A percentile compares a stretch with the other conserved stretches of the same genome.
phyloP scores from a whole-genome alignment of 768 basidiomycete species.

The Rhodotorula taiwanensis region DNA sequence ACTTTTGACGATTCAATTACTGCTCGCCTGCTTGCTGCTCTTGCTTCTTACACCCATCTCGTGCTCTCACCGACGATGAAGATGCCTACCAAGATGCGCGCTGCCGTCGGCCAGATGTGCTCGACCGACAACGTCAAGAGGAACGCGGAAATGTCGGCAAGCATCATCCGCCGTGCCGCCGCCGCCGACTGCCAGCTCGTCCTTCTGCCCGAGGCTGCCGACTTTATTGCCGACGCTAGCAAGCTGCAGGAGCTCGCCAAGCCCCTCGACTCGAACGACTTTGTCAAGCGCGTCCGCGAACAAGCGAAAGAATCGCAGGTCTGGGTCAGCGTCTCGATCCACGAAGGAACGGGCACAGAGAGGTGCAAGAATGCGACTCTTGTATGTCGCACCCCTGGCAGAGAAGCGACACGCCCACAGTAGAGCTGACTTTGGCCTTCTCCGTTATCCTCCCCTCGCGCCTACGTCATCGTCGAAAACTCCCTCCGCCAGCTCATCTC shows the following conservation, averaged over 20 bases:
- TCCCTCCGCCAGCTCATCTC: conserved; percentile 38
- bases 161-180: conserved; percentile 30
- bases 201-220: conserved; percentile 39
- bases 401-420: no score
- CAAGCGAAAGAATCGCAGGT: conserved; percentile 17
- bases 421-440: no score
- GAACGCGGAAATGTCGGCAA: conserved; percentile 23
- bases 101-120: conserved; percentile 38
- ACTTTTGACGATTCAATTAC: no score
- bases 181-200: conserved; percentile 11
- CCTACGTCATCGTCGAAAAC: no score
- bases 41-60: no score
- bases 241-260: conserved; percentile 17
- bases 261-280: conserved; percentile 23
- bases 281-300: conserved; percentile 22
- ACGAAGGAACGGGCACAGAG: conserved; percentile 25
- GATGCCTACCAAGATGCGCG: conserved; percentile 40
- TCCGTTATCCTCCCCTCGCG: no score
- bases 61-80: no score
- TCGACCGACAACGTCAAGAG: conserved; percentile 29
- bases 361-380: conserved; percentile 39
- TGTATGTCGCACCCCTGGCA: neutral
- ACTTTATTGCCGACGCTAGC: conserved; percentile 34
- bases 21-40: no score
- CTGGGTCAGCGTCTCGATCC: conserved; percentile 38